Evolutionary conservation across 176 grass and related monocot species (phyloP).

Genomic region (Pontederia crassipes): DNA sequence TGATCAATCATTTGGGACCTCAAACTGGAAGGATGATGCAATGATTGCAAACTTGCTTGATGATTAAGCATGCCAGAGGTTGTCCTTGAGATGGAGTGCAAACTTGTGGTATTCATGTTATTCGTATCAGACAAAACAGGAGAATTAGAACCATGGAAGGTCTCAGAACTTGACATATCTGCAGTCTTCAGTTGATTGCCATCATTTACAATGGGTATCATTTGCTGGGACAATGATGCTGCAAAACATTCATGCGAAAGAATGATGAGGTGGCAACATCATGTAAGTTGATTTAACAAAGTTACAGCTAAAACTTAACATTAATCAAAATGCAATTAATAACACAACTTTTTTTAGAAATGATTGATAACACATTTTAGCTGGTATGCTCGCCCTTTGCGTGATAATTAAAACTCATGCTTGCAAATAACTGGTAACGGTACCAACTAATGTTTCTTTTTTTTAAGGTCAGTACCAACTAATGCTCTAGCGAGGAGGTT

Average conservation of each 20-base stretch:
- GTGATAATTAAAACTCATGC: no score
- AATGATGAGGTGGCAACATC: no score
- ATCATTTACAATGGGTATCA: constrained; percentile 14
- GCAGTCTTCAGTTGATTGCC: constrained; percentile 25
- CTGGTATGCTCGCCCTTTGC: no score
- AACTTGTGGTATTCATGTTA: constrained; percentile 51
- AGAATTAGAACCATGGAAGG: constrained; percentile 45
- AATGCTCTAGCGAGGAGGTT: constrained; percentile 17
- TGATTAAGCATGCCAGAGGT: constrained; percentile 45
- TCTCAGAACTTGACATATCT: constrained; percentile 49
- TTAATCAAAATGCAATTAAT: no score
- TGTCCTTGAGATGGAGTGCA: constrained; percentile 60
- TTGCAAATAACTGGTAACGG: not conserved
- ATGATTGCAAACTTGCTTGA: constrained; percentile 67
- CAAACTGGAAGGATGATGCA: constrained; percentile 56
- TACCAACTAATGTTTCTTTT: no score
- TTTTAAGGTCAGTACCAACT: not conserved
- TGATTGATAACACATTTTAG: no score
- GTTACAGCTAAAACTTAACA: no score
- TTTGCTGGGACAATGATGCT: constrained; percentile 35
- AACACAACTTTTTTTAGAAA: no score
- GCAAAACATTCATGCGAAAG: not conserved
- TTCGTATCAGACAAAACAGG: constrained; percentile 43
- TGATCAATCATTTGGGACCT: constrained; percentile 67
- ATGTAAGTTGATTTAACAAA: no score